Conservation (phyloP, 2,329 filamentous ascomycete species). For the Exophiala sp. region DNA sequence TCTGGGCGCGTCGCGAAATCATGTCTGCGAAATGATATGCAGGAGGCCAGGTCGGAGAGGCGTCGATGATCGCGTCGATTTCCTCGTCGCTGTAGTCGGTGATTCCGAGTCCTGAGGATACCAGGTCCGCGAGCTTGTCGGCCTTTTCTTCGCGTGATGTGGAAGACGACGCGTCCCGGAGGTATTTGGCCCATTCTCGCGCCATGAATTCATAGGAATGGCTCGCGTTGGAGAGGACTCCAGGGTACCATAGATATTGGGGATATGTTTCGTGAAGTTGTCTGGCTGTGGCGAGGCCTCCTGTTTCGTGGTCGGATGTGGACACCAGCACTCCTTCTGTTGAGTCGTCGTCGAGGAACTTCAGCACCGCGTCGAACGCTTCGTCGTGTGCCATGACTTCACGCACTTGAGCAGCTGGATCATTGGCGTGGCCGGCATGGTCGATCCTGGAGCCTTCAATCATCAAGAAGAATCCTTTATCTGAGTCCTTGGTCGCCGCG, state of each 20-base stretch:
- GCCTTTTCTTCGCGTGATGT: conserved; percentile 19
- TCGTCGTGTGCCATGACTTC: conserved; percentile 95
- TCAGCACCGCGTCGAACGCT: conserved; percentile 72
- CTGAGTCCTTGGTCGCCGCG: conserved; percentile 71
- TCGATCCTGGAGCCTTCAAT: conserved; percentile 96
- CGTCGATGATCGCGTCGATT: conserved; percentile 57
- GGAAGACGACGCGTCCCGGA: conserved; percentile 39
- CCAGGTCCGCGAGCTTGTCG: conserved; percentile 44
- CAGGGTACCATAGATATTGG: conserved; percentile 73
- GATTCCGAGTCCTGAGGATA: conserved; percentile 69
- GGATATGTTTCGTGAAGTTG: conserved; percentile 61
- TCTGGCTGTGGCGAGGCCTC: conserved; percentile 74
- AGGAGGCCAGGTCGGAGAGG: conserved; percentile 49
- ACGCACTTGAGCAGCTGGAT: conserved; percentile 75
- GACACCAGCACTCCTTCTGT: conserved; percentile 70
- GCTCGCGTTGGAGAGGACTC: conserved; percentile 72
- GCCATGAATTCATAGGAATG: conserved; percentile 66
- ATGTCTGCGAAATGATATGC: conserved; percentile 70
- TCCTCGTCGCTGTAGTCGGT: conserved; percentile 65
- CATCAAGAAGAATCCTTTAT: conserved; percentile 97
- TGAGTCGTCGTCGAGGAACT: conserved; percentile 71
- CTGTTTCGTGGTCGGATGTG: conserved; percentile 95
- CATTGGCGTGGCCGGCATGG: conserved; percentile 82
- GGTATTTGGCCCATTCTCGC: conserved; percentile 54
- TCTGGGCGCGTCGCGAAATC: conserved; percentile 79